Percentiles rank a stretch among this genome's conserved stretches.
These are phyloP conservation scores for Lactuca sativa DNA, from an alignment of 129 eudicot genomes.

Conservation along the genomic window DNA sequence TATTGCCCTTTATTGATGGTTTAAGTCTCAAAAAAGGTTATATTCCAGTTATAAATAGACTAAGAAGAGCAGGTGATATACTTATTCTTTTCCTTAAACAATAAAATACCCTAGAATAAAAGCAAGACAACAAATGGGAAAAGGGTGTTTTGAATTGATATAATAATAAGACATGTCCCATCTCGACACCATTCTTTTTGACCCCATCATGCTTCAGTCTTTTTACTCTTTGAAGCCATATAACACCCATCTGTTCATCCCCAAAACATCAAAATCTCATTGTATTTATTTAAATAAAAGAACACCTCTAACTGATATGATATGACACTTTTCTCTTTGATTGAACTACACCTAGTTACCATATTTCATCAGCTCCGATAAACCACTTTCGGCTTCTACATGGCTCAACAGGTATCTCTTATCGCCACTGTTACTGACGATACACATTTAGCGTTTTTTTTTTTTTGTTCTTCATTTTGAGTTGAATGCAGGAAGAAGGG, in stretches of 20 bases:
- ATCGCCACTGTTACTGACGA: not conserved
- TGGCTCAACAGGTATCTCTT: conserved; percentile 41
- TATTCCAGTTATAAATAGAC: not conserved
- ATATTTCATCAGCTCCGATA: conserved; percentile 21
- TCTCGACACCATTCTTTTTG: conserved; percentile 29
- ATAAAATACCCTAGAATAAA: conserved; percentile 16
- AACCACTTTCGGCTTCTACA: conserved; percentile 21
- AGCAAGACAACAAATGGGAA: conserved; percentile 32
- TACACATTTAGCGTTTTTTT: not conserved
- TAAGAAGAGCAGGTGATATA: conserved; percentile 34
- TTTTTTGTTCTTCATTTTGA: not conserved
- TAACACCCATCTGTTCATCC: conserved; percentile 28
- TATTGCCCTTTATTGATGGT: not conserved
- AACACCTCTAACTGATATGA: conserved; percentile 29
- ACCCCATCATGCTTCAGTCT: conserved; percentile 37
- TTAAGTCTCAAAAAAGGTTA: not conserved
- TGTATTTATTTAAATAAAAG: conserved; percentile 3
- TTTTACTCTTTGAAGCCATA: conserved; percentile 29
- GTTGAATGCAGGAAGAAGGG: conserved; percentile 61
- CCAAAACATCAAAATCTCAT: conserved; percentile 12
- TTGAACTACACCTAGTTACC: conserved; percentile 19
- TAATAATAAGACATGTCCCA: conserved; percentile 24
- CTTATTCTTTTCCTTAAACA: conserved; percentile 24
- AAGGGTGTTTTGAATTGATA: conserved; percentile 33
- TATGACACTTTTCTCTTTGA: conserved; percentile 30